Evolutionary conservation across 2,329 filamentous ascomycete genomes (phyloP).

Genomic region (Endoconidiophora polonica): DNA sequence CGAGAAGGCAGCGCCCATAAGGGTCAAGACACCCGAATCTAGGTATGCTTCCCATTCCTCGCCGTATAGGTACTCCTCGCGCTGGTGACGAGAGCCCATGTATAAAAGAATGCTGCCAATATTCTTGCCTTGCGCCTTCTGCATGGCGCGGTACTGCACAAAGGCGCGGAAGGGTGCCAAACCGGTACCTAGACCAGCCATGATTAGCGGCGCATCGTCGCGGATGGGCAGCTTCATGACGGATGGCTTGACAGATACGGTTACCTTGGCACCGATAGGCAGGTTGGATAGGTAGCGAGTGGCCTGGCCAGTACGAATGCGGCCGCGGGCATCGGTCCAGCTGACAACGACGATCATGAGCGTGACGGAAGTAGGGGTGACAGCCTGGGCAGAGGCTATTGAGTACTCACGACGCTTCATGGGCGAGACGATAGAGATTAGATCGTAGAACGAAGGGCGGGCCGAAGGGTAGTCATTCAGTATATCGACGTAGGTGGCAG

Average conservation of each 20-base stretch:
- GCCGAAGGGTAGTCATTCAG: constrained; percentile 81
- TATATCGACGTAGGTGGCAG: constrained; percentile 76
- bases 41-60: constrained; percentile 99
- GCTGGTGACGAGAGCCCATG: constrained; percentile 92
- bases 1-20: constrained; percentile 85
- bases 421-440: constrained; percentile 71
- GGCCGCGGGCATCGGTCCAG: constrained; percentile 80
- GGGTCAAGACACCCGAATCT: constrained; percentile 84
- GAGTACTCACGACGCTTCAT: constrained; percentile 97
- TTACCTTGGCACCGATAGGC: constrained; percentile 59
- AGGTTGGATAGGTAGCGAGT: constrained; percentile 76
- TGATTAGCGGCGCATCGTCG: constrained; percentile 86
- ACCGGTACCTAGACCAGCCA: constrained; percentile 96
- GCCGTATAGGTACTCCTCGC: constrained; percentile 95
- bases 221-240: constrained; percentile 95
- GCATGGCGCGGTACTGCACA: constrained; percentile 92
- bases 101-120: constrained; percentile 89
- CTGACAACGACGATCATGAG: constrained; percentile 95
- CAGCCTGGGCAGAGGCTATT: constrained; percentile 94
- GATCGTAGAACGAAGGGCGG: constrained; percentile 73
- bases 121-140: constrained; percentile 91
- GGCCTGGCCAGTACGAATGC: constrained; percentile 81
- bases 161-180: constrained; percentile 98
- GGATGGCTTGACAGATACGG: constrained; percentile 88
- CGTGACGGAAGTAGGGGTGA: constrained; percentile 74